A percentile compares a stretch with the other conserved stretches of the same genome.
phyloP scores from a whole-genome alignment of 257 asterid species.

The Solanum paucissectum region DNA sequence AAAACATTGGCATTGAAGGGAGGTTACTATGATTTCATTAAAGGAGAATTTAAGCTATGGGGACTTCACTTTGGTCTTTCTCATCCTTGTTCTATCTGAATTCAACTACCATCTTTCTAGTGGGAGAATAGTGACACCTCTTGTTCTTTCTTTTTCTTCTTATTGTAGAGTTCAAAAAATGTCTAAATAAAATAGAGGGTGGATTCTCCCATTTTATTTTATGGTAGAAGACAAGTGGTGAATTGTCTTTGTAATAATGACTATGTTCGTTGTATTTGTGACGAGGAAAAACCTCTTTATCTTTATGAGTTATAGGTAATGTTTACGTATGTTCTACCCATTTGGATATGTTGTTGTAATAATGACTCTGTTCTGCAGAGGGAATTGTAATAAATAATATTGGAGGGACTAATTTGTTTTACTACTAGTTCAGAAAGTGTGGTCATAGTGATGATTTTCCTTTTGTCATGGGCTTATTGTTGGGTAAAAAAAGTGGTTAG shows the following conservation, averaged over 20 bases:
- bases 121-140: not conserved
- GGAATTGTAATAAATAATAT: not conserved
- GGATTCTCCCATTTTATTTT: not conserved
- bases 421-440: not conserved
- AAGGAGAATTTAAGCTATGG: conserved; percentile 90
- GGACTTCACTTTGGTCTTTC: conserved; percentile 60
- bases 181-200: not conserved
- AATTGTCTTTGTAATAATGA: not conserved
- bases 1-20: conserved; percentile 70
- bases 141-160: not conserved
- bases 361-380: not conserved
- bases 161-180: not conserved
- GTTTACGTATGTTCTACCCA: not conserved
- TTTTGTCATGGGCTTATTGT: no score
- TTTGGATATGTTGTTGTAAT: not conserved
- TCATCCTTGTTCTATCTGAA: conserved; percentile 62
- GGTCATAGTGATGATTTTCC: not conserved
- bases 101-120: not conserved
- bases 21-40: conserved; percentile 70
- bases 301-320: no score
- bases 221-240: not conserved
- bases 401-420: not conserved
- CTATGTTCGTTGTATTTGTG: not conserved
- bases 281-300: not conserved
- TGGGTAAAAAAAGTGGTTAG: no score